phyloP scores from a whole-genome alignment of 345 rosid species.

The Isatis tinctoria region DNA sequence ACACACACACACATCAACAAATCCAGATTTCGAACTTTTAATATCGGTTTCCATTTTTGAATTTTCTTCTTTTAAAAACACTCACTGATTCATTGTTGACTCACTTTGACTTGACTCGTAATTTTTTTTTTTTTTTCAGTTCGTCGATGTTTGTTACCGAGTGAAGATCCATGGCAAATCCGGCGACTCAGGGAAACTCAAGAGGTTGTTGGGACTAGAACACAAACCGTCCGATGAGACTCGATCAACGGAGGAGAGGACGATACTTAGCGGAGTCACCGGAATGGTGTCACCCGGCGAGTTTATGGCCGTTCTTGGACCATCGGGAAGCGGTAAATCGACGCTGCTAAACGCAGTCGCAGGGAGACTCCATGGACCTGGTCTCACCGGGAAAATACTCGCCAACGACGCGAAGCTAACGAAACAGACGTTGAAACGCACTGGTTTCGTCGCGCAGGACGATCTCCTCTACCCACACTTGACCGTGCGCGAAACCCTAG shows the following conservation, averaged over 20 bases:
- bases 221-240: conserved; percentile 25
- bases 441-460: conserved; percentile 90
- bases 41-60: background rate
- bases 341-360: conserved; percentile 73
- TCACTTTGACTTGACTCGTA: conserved; percentile 34
- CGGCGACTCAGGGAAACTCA: conserved; percentile 27
- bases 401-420: conserved; percentile 48
- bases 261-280: conserved; percentile 59
- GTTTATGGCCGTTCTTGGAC: conserved; percentile 86
- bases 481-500: conserved; percentile 82
- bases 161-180: conserved; percentile 40
- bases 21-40: background rate
- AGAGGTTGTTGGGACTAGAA: conserved; percentile 31
- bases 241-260: conserved; percentile 45
- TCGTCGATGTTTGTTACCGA: conserved; percentile 62
- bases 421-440: conserved; percentile 51
- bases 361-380: conserved; percentile 58
- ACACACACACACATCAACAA: background rate
- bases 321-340: conserved; percentile 96
- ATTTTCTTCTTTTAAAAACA: no score
- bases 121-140: conserved; percentile 37
- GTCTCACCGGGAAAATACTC: conserved; percentile 64
- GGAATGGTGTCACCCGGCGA: conserved; percentile 86
- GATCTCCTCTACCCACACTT: conserved; percentile 93
- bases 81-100: conserved; percentile 9